A percentile compares a stretch with the other conserved stretches of the same genome.
These are phyloP conservation scores for Cytospora piceae DNA, from an alignment of 2,329 filamentous ascomycete genomes.

Conservation along the genomic window DNA sequence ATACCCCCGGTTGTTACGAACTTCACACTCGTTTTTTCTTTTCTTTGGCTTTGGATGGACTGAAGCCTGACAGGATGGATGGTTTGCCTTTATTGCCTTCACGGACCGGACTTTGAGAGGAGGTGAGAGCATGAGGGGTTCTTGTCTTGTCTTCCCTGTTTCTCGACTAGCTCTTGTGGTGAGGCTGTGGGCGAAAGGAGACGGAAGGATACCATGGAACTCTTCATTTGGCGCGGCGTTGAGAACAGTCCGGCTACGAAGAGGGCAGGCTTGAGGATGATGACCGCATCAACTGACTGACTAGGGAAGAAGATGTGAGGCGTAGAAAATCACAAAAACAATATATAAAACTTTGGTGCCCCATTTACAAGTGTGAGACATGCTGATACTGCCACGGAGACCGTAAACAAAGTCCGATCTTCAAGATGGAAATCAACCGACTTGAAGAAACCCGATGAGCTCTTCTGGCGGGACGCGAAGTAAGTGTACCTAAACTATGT, in stretches of 20 bases:
- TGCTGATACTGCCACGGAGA: neutral
- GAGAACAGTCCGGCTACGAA: neutral
- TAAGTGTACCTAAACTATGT: neutral
- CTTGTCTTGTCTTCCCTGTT: neutral
- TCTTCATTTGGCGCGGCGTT: neutral
- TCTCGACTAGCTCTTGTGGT: neutral
- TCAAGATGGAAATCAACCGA: neutral
- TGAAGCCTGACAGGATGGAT: neutral
- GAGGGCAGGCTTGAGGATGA: neutral
- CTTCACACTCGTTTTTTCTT: neutral
- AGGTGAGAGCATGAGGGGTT: neutral
- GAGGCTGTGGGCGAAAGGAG: neutral
- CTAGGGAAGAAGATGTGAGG: neutral
- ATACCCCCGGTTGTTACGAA: neutral
- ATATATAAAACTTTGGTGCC: neutral
- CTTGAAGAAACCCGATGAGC: neutral
- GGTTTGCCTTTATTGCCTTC: neutral
- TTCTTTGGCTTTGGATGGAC: neutral
- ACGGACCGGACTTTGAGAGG: neutral
- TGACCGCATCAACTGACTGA: neutral
- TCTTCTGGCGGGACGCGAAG: neutral
- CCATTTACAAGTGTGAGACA: neutral
- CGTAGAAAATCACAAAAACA: conserved; percentile 11
- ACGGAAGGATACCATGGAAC: neutral
- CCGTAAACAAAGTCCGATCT: neutral